Evolutionary conservation across 1,139 yeast species (phyloP), one percentile per base, ranked within the genome.

Genomic region (Lodderomyces orthopsilosis): DNA sequence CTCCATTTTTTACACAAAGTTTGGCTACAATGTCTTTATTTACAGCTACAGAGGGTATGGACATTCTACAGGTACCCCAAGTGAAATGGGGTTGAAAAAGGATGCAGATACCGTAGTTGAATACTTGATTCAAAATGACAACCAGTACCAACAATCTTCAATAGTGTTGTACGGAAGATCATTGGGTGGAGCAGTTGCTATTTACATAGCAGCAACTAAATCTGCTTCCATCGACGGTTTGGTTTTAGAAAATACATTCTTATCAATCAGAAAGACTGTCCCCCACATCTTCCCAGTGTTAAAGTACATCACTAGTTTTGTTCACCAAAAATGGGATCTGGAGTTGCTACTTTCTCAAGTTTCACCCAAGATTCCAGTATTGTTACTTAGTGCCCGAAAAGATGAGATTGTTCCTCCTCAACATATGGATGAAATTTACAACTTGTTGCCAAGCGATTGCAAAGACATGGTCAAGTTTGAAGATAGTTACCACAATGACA

Each of bases 1-100:
- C 1, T 75, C 83, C 42, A 66, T 85, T 13, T 82, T 93, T 51
- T 87, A 80, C 63, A 67, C 74, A 44, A 70, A 75, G 38, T 74
- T 86, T 61, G 79, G 81, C 12, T 81, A 83, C 62, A 90, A 93
- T 60, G 96, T 91, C 2, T 79, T 91, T 42, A 81, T 88, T 6
- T 86, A 88, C 54, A 87, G 95, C 1, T 93, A 93, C 62, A 72
- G 98, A 53, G 98, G 98, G 0, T 93, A 93, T 63, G 98, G 98
- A 1, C 68, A 75, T 41, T 85, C 95, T 2, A 80, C 88, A 1
- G 98, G 98, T 0, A 55, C 56, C 1, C 85, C 98, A 0, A 72
- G 77, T 39, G 98, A 93, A 63, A 50, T 50, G 2, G 98, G 98
- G 0, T 68, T 93, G 54, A 91, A 91, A 61, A 57, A 75, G 1